phyloP scores from a whole-genome alignment of 83 land plant species.

The Picea mariana region DNA sequence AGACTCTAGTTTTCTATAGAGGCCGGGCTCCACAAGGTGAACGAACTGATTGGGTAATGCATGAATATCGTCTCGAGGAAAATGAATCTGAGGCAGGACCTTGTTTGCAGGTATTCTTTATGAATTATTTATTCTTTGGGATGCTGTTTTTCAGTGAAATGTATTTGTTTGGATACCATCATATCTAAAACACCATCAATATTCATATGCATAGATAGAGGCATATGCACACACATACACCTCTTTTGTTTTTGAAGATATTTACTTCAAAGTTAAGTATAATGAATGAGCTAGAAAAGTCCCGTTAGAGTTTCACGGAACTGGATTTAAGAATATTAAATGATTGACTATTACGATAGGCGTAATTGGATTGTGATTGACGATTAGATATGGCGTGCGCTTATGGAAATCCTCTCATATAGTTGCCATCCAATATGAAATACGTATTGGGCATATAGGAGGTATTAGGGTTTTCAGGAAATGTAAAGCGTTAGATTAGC shows the following conservation, averaged over 20 bases:
- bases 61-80: constrained; percentile 53
- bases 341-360: too few relatives aligned
- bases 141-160: neutral
- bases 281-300: constrained; percentile 17
- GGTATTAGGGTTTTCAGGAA: too few relatives aligned
- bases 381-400: too few relatives aligned
- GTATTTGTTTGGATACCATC: neutral
- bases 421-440: too few relatives aligned
- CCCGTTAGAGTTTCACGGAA: too few relatives aligned
- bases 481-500: too few relatives aligned
- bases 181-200: neutral
- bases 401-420: too few relatives aligned
- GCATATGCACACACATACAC: neutral
- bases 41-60: constrained; percentile 73
- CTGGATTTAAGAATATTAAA: too few relatives aligned
- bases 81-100: constrained; percentile 13
- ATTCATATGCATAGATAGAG: neutral
- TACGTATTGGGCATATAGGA: too few relatives aligned
- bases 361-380: too few relatives aligned
- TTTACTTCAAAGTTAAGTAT: neutral
- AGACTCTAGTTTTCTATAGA: constrained; percentile 60
- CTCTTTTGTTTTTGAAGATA: neutral
- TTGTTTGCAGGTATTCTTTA: neutral
- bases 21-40: constrained; percentile 69
- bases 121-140: neutral